Evolutionary conservation across 371 early-diverging fungal genomes (phyloP).

Genomic region (Rhizopus delemar): DNA sequence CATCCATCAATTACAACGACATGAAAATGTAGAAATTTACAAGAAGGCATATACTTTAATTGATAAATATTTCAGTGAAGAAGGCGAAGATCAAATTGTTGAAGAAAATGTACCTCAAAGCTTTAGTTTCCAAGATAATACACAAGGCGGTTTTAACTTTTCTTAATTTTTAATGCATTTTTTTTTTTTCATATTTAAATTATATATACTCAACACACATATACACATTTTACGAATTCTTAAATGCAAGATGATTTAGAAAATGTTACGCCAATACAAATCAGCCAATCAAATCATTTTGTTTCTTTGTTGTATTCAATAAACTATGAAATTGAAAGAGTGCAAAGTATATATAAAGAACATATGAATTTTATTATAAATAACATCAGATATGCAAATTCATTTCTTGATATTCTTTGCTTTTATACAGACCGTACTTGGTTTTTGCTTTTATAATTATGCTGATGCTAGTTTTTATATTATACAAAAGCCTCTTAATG

Average conservation of each 20-base stretch:
- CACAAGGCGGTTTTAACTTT: slow-evolving; percentile 34
- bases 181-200: not conserved
- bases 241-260: not conserved
- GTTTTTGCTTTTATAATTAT: too few species aligned
- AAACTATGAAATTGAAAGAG: not conserved
- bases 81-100: slow-evolving; percentile 65
- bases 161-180: slow-evolving; percentile 5
- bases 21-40: slow-evolving; percentile 93
- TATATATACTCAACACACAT: not conserved
- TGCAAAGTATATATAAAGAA: too few species aligned
- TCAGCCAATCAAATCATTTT: not conserved
- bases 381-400: not conserved
- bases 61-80: slow-evolving; percentile 91
- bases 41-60: slow-evolving; percentile 90
- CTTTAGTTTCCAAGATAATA: slow-evolving; percentile 26
- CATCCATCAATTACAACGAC: slow-evolving; percentile 87
- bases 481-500: not conserved
- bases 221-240: not conserved
- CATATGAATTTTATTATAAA: not conserved
- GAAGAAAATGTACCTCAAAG: slow-evolving; percentile 11
- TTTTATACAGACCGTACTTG: too few species aligned
- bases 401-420: too few species aligned
- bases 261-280: not conserved
- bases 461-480: not conserved
- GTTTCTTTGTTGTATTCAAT: not conserved